A percentile compares a stretch with the other conserved stretches of the same genome.
phyloP scores from a whole-genome alignment of 768 basidiomycete genomes.

The Pleurotus giganteus region DNA sequence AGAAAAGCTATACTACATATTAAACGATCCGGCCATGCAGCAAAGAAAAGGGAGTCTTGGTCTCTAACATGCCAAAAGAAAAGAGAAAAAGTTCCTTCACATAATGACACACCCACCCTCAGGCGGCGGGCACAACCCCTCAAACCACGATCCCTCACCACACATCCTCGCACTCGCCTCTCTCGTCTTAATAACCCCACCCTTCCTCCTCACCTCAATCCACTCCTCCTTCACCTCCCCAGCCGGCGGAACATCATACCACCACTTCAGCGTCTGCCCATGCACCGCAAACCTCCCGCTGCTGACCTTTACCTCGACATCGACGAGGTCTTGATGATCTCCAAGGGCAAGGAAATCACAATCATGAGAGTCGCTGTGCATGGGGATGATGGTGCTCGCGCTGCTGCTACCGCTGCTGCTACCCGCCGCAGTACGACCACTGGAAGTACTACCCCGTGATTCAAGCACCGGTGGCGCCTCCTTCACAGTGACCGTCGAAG shows the following conservation, averaged over 20 bases:
- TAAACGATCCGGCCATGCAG: background rate
- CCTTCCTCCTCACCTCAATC: conserved; percentile 31
- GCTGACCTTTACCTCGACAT: conserved; percentile 44
- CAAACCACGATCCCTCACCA: conserved; percentile 3
- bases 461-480: background rate
- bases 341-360: conserved; percentile 15
- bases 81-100: background rate
- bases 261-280: conserved; percentile 53
- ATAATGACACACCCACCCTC: conserved; percentile 1
- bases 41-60: background rate
- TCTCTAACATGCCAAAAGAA: background rate
- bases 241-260: conserved; percentile 43
- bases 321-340: conserved; percentile 29
- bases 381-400: conserved; percentile 3
- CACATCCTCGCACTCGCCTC: background rate
- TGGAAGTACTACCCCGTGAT: background rate
- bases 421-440: background rate
- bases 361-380: conserved; percentile 8
- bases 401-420: conserved; percentile 10
- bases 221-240: conserved; percentile 32
- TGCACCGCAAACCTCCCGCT: conserved; percentile 40
- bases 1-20: background rate
- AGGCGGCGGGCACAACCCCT: conserved; percentile 1
- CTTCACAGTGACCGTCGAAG: conserved; percentile 3
- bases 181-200: conserved; percentile 25